Evolutionary conservation across 768 basidiomycete genomes (phyloP).

Genomic region (Tubosaeta sp.): DNA sequence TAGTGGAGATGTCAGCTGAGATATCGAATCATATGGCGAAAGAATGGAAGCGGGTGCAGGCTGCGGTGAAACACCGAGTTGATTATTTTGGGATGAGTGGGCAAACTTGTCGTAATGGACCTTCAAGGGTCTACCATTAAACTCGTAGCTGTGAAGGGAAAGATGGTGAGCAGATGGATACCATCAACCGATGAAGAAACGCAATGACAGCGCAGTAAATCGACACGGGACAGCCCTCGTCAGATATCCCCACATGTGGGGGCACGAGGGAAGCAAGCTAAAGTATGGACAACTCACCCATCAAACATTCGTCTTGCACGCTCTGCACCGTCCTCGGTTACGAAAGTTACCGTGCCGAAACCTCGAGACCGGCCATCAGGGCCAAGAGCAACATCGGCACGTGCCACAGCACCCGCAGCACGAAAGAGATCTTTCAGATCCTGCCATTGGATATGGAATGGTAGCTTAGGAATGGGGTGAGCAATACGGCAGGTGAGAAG

Average conservation of each 20-base stretch:
- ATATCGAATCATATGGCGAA: slow-evolving; percentile 19
- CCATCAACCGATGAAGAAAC: background rate
- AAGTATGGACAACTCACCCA: slow-evolving; percentile 53
- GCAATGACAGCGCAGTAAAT: background rate
- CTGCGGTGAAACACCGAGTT: slow-evolving; percentile 24
- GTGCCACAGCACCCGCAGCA: slow-evolving; percentile 81
- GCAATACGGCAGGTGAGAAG: slow-evolving; percentile 9
- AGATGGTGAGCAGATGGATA: slow-evolving; percentile 5
- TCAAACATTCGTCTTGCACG: slow-evolving; percentile 85
- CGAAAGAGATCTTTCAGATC: slow-evolving; percentile 96
- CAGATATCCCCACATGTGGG: background rate
- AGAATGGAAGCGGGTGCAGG: slow-evolving; percentile 9
- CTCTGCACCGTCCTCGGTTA: slow-evolving; percentile 79
- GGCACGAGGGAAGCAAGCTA: background rate
- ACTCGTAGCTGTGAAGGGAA: slow-evolving; percentile 61
- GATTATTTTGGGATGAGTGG: slow-evolving; percentile 30
- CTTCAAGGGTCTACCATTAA: slow-evolving; percentile 80
- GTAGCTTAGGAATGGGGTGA: slow-evolving; percentile 52
- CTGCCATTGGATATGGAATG: slow-evolving; percentile 96
- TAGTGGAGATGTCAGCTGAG: slow-evolving; percentile 20
- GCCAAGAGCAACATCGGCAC: slow-evolving; percentile 88
- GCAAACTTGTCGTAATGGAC: slow-evolving; percentile 89
- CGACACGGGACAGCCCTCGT: background rate
- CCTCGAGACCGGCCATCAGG: slow-evolving; percentile 87
- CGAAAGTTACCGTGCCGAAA: slow-evolving; percentile 88